Evolutionary conservation across 257 asterid species (phyloP), one percentile per base, ranked within the genome.

Genomic region (Capsicum pubescens): DNA sequence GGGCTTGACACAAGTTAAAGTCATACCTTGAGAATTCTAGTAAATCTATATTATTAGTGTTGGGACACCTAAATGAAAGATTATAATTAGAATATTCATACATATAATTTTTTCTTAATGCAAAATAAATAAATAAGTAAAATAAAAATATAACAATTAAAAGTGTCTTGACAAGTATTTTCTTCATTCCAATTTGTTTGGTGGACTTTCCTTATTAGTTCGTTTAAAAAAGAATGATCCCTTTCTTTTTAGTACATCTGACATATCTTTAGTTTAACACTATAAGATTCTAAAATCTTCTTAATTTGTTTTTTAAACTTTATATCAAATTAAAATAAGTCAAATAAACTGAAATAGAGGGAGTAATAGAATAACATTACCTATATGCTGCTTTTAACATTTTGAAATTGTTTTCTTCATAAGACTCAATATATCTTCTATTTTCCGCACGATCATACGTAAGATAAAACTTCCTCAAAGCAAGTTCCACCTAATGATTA

Each of bases 1-100:
- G 83, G 55, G 89, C 87, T 81, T 91, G 93, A 80, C 91, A 89
- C 3, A 55, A n/a, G 46, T 91, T 83, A 58, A 87, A 91, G 83
- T 89, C 88, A 60, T 59, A 80, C 21, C 35, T 70, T 4, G 92
- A 57, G 7, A 87, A 86, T 35, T n/a, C 74, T 14, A 83, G 76
- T 19, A 88, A 46, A 46, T 89, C 92, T 74, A 46, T 86, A 15
- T 74, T 85, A 17, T 84, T 13, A 15, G 72, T 21, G 9, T 52
- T 76, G 14, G 85, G 84, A 70, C 81, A 88, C 85, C 92, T 85
- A n/a, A 58, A 9, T 15, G 63, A 7, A 56, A 56, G 19, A 13
- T n/a, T 6, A 13, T 13, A 14, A 15, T 56, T 56, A 56, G 8
- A 56, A 56, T 56, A 1, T 9, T 5, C 3, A 56, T 15, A 56